Evolutionary conservation across 2,329 filamentous ascomycete genomes (phyloP), one percentile per base, ranked within the genome.

Genomic region (Ilyonectria sp.): DNA sequence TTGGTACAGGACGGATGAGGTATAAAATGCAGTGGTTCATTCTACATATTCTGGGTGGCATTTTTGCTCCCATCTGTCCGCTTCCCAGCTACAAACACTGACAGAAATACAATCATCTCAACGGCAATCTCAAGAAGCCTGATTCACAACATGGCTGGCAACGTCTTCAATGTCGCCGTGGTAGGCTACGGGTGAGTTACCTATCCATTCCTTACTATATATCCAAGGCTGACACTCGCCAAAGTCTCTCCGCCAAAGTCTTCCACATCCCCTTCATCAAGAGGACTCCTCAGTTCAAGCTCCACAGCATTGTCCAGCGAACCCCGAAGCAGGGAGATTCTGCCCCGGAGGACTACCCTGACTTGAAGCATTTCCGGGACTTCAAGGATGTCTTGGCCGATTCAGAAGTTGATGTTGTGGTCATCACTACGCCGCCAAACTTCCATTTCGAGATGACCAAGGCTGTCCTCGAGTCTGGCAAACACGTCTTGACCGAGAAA

Each of bases 251-350:
- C 2, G 93, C 93, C 80, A 95, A 94, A 78, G 86, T 92, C 82
- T 96, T 95, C 82, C 93, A 96, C 81, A 94, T 95, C 77, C 93
- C 93, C 69, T 93, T 94, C 81, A 87, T 96, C 80, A 83, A 84
- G 59, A 85, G 86, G 31, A 89, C 91, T 0, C 85, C 90, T 7
- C 83, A 88, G 61, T 86, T 94, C 77, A 90, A 86, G 59, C 88
- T 95, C 21, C 89, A 94, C 77, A 89, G 91, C 70, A 90, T 96
- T 72, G 91, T 95, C 31, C 93, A 96, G 81, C 90, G 93, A 66
- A 88, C 83, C 5, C 92, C 92, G 6, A 88, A 87, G 70, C 80
- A 87, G 2, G 83, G 85, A 58, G 87, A 92, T 78, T 92, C 93
- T 66, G 92, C 92, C 1, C 87, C 90, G 19, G 86, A 87, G 69